These are phyloP conservation scores for Polytolypa hystricis DNA, from an alignment of 2,329 filamentous ascomycete species.

Conservation along the genomic window DNA sequence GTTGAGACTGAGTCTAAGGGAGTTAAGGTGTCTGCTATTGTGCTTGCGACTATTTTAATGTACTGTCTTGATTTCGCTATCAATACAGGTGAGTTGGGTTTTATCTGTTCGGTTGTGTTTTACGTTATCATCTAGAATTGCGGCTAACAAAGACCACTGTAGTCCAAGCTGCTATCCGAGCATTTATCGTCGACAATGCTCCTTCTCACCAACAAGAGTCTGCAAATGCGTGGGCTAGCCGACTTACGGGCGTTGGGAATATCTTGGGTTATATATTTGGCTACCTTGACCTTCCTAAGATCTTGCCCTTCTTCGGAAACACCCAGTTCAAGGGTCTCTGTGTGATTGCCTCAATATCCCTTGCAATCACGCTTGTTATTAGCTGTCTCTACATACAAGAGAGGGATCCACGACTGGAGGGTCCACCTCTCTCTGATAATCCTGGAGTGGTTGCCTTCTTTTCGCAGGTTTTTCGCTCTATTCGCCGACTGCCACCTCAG, in stretches of 20 bases:
- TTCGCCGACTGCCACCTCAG: slow-evolving; percentile 68
- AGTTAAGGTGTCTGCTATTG: slow-evolving; percentile 57
- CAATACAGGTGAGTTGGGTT: slow-evolving; percentile 58
- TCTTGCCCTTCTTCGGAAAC: slow-evolving; percentile 68
- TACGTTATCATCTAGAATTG: slow-evolving; percentile 10
- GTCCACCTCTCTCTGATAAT: slow-evolving; percentile 47
- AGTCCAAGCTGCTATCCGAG: slow-evolving; percentile 83
- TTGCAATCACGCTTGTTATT: slow-evolving; percentile 57
- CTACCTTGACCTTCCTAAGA: slow-evolving; percentile 64
- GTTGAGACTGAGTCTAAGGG: slow-evolving; percentile 53
- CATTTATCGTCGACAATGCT: slow-evolving; percentile 87
- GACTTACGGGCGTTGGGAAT: slow-evolving; percentile 76
- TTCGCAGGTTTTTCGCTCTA: slow-evolving; percentile 61
- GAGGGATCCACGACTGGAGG: slow-evolving; percentile 66
- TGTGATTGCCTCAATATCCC: slow-evolving; percentile 65
- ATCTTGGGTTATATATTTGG: slow-evolving; percentile 84
- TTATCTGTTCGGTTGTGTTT: neutral
- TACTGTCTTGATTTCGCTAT: slow-evolving; percentile 90
- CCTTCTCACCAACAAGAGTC: slow-evolving; percentile 87
- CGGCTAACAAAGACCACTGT: slow-evolving; percentile 10
- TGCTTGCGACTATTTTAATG: slow-evolving; percentile 73
- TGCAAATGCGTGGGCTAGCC: slow-evolving; percentile 88
- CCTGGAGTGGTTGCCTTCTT: slow-evolving; percentile 70
- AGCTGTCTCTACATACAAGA: slow-evolving; percentile 63
- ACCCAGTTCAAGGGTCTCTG: slow-evolving; percentile 92